Conservation (phyloP, 2,329 filamentous ascomycete species). For the Colletotrichum trifolii region DNA sequence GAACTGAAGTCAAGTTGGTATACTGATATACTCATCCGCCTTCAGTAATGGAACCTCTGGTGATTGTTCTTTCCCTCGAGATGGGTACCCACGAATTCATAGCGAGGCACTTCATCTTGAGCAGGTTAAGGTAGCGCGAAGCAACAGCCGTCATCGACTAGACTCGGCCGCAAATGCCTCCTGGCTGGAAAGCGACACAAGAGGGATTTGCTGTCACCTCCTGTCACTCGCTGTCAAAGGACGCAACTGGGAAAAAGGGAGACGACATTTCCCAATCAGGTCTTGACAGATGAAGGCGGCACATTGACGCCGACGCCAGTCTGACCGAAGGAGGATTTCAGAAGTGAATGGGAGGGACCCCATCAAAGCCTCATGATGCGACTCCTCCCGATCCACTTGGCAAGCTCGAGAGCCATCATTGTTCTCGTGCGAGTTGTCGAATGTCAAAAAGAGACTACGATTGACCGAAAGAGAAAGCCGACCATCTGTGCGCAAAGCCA, state of each 20-base stretch:
- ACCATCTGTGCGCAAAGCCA: constrained; percentile 31
- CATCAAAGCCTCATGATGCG: too few relatives aligned
- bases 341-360: too few relatives aligned
- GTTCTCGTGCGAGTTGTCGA: constrained; percentile 24
- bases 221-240: not conserved
- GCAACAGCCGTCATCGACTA: not conserved
- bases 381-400: too few relatives aligned
- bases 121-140: too few relatives aligned
- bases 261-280: constrained; percentile 12
- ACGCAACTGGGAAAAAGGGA: not conserved
- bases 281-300: not conserved
- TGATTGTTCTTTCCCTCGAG: not conserved
- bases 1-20: too few relatives aligned
- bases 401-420: not conserved
- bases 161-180: too few relatives aligned
- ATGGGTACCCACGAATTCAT: not conserved
- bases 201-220: too few relatives aligned
- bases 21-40: too few relatives aligned
- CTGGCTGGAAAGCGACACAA: too few relatives aligned
- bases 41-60: too few relatives aligned
- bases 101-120: too few relatives aligned
- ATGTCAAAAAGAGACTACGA: constrained; percentile 2
- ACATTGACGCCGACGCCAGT: not conserved
- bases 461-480: constrained; percentile 7
- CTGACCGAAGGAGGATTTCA: too few relatives aligned